Conservation (phyloP, 768 basidiomycete genomes). For the Termitomyces sp. region DNA sequence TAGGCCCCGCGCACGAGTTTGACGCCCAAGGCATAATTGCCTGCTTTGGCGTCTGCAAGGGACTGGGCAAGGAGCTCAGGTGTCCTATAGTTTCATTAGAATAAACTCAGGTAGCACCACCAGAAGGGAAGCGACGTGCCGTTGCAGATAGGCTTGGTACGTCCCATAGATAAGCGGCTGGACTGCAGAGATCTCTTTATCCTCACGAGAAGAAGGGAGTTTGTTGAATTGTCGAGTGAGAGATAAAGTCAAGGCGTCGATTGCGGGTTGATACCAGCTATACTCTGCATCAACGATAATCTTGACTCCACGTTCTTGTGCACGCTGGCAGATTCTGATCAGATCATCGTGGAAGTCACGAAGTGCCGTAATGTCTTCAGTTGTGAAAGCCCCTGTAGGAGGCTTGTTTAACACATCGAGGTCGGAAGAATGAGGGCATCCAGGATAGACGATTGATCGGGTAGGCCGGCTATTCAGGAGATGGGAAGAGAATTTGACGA, state of each 20-base stretch:
- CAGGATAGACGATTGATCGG: conserved; percentile 55
- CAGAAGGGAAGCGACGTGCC: conserved; percentile 34
- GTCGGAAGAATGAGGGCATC: conserved; percentile 56
- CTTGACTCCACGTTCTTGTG: conserved; percentile 55
- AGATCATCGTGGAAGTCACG: conserved; percentile 59
- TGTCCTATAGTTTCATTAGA: conserved; percentile 36
- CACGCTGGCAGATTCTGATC: conserved; percentile 55
- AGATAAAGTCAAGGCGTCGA: conserved; percentile 73
- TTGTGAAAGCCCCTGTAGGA: conserved; percentile 27
- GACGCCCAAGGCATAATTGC: conserved; percentile 75
- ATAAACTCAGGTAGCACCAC: too few species aligned
- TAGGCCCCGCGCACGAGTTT: conserved; percentile 95
- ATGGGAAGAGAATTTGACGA: conserved; percentile 58
- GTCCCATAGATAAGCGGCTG: conserved; percentile 81
- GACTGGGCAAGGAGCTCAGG: conserved; percentile 62
- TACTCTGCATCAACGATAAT: conserved; percentile 86
- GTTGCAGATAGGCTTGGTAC: conserved; percentile 82
- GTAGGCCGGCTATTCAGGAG: conserved; percentile 39
- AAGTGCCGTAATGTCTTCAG: conserved; percentile 55
- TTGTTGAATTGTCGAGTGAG: conserved; percentile 78
- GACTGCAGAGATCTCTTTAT: conserved; percentile 9
- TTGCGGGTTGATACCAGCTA: conserved; percentile 73
- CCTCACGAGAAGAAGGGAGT: conserved; percentile 14
- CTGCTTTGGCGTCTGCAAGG: conserved; percentile 55
- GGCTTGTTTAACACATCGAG: conserved; percentile 39